Evolutionary conservation across 2,329 filamentous ascomycete species (phyloP).

Genomic region (Ceratocystis variospora): DNA sequence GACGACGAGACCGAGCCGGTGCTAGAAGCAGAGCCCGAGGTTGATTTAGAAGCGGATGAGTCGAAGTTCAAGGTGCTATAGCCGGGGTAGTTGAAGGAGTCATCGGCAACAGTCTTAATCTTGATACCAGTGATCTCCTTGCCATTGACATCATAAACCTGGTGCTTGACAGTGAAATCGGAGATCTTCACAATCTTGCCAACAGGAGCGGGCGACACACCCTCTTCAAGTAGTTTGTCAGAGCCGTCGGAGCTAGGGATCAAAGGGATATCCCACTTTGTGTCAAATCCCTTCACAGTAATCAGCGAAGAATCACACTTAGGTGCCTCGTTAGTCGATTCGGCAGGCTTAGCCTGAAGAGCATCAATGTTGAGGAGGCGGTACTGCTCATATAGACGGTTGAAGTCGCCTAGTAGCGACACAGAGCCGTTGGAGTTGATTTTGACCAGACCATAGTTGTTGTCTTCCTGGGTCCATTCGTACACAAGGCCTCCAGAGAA

Average conservation of each 20-base stretch:
- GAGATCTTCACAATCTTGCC: slow-evolving; percentile 58
- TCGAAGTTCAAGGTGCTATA: slow-evolving; percentile 27
- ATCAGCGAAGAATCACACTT: slow-evolving; percentile 56
- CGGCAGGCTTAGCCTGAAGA: slow-evolving; percentile 47
- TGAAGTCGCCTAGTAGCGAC: slow-evolving; percentile 49
- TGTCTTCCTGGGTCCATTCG: slow-evolving; percentile 61
- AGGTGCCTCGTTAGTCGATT: slow-evolving; percentile 39
- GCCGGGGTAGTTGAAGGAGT: slow-evolving; percentile 35
- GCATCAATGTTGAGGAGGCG: slow-evolving; percentile 56
- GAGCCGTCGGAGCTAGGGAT: slow-evolving; percentile 47
- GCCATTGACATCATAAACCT: slow-evolving; percentile 31
- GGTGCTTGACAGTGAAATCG: slow-evolving; percentile 43
- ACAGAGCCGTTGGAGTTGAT: slow-evolving; percentile 45
- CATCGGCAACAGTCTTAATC: slow-evolving; percentile 33
- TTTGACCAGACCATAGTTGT: slow-evolving; percentile 51
- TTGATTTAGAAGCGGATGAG: slow-evolving; percentile 12
- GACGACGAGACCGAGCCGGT: slow-evolving; percentile 8
- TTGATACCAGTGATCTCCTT: slow-evolving; percentile 33
- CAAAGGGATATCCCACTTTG: slow-evolving; percentile 63
- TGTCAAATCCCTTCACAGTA: slow-evolving; percentile 51
- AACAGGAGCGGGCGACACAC: slow-evolving; percentile 49
- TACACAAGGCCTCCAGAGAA: slow-evolving; percentile 71
- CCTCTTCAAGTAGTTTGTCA: slow-evolving; percentile 59
- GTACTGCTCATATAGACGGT: slow-evolving; percentile 63
- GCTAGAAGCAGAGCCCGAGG: slow-evolving; percentile 10